Evolutionary conservation across 352 stramenopile genomes (phyloP), one percentile per base, ranked within the genome.

Genomic region (Phytophthora hibernalis): DNA sequence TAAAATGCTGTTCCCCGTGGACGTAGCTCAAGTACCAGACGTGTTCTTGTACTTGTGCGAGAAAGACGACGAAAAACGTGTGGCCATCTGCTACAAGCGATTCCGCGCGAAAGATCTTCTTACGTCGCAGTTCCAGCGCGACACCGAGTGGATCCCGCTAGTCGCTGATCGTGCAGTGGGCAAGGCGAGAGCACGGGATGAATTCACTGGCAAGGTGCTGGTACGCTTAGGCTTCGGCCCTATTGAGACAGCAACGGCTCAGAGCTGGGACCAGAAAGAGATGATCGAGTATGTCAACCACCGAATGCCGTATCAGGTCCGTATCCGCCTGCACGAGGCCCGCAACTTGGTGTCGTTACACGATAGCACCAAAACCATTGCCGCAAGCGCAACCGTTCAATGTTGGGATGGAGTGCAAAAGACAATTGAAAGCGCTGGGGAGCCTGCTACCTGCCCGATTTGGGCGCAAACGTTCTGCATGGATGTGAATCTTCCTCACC

Each of bases 1-100:
- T 70, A 85, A 83, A 24, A 76, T 93, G 52, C 40, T 87, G 3
- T 80, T 92, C 53, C 79, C 81, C 0, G 68, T 74, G 1, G 78
- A 90, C 12, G 49, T 70, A 33, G 38, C 40, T 5, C 83, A 95
- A 61, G 87, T 97, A 20, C 90, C 90, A 2, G 89, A 96, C 45
- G 66, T 96, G 9, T 91, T 96, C 33, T 42, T 97, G 18, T 93
- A 92, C 54, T 59, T 97, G 61, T 86, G 82, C 51, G 79, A 79
- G 51, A 84, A 82, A 42, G 74, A 85, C n/a, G 80, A 74, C 51
- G 76, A 87, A 20, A 80, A 88, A 47, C 80, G 83, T 20, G 69
- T 74, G 20, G 68, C 80, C 9, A 77, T 97, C 15, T 92, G 80
- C 61, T 97, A 89, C 79, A 80, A 82, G 40, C 82, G 90, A 3